Percentiles rank a stretch among this genome's conserved stretches.
Conservation (phyloP, 169 alveolate species). For the Eimeria falciformis region DNA sequence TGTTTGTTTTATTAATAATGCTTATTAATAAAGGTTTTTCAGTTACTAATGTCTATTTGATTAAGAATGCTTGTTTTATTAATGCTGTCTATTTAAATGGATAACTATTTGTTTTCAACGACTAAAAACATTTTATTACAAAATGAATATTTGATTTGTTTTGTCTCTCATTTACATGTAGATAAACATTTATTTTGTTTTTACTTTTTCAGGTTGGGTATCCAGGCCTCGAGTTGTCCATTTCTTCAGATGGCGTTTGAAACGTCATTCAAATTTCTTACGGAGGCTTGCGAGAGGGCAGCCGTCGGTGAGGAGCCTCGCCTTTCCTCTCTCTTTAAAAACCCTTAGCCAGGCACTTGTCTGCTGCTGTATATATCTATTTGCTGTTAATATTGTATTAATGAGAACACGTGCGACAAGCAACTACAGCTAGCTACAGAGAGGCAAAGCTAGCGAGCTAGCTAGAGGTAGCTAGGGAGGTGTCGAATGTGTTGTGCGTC, state of each 20-base stretch:
- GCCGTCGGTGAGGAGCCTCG: conserved; percentile 70
- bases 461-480: too few species aligned
- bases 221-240: conserved; percentile 94
- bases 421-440: background rate
- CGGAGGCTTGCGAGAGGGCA: conserved; percentile 85
- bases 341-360: too few species aligned
- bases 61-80: background rate
- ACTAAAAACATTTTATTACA: too few species aligned
- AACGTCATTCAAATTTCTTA: conserved; percentile 95
- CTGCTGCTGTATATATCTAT: background rate
- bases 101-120: too few species aligned
- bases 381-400: background rate
- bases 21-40: too few species aligned
- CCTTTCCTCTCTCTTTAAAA: background rate
- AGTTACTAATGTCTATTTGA: background rate
- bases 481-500: background rate
- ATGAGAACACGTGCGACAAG: background rate
- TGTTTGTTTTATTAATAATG: too few species aligned
- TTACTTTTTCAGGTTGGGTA: conserved; percentile 82
- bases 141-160: too few species aligned
- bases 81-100: too few species aligned
- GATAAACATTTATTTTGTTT: background rate
- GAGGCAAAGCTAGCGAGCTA: too few species aligned
- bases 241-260: conserved; percentile 98
- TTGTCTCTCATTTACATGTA: conserved; percentile 28